Evolutionary conservation across 805 yeast genomes (phyloP).

Genomic region (Monosporozyma aquatica): DNA sequence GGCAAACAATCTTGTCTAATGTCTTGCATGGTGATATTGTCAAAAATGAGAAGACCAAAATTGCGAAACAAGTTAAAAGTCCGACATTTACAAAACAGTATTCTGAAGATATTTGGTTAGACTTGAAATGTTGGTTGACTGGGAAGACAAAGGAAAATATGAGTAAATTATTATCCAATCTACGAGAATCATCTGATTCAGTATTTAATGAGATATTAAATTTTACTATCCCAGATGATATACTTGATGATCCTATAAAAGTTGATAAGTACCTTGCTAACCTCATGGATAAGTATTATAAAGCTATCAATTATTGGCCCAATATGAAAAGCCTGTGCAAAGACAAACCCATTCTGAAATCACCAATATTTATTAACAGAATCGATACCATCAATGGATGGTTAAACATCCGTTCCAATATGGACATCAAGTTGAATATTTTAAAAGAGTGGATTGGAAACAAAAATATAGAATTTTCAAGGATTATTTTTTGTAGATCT

Average conservation of each 20-base stretch:
- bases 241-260: conserved; percentile 22
- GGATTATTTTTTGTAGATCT: conserved; percentile 24
- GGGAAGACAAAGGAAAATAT: conserved; percentile 80
- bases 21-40: conserved; percentile 95
- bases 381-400: conserved; percentile 77
- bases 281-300: conserved; percentile 52
- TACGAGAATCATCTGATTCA: conserved; percentile 64
- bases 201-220: conserved; percentile 58
- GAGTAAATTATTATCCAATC: conserved; percentile 52
- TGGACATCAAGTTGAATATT: conserved; percentile 50
- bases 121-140: conserved; percentile 69
- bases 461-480: conserved; percentile 58
- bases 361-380: conserved; percentile 52
- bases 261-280: conserved; percentile 45
- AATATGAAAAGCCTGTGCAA: conserved; percentile 66
- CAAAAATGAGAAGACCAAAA: conserved; percentile 74
- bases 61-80: conserved; percentile 39
- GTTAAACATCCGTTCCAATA: conserved; percentile 65
- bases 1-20: conserved; percentile 89
- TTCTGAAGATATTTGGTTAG: conserved; percentile 64
- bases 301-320: conserved; percentile 70
- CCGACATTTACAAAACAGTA: conserved; percentile 22
- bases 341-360: conserved; percentile 65
- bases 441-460: conserved; percentile 79
- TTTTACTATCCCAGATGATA: conserved; percentile 47